phyloP scores from a whole-genome alignment of 495 filamentous ascomycete genomes.

The Penicillium pulvis region DNA sequence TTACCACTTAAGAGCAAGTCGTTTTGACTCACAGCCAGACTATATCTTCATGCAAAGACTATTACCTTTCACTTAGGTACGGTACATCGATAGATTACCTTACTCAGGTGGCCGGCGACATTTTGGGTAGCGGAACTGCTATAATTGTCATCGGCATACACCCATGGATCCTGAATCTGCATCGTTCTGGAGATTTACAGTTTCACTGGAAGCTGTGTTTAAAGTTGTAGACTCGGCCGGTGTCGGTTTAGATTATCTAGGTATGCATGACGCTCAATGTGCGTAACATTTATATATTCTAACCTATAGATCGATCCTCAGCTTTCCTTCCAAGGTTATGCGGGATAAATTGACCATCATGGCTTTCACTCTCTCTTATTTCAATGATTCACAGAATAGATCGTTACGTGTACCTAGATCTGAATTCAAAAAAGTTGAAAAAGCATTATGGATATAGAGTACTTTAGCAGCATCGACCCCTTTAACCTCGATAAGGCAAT shows the following conservation, averaged over 20 bases:
- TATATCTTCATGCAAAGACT: not conserved
- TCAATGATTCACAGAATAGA: not conserved
- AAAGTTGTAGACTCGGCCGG: conserved; percentile 5
- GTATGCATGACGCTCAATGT: conserved; percentile 3
- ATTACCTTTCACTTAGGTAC: not conserved
- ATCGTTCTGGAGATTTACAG: not conserved
- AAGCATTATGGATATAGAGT: not conserved
- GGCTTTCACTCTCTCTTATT: not conserved
- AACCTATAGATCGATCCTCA: not conserved
- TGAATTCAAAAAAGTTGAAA: too few relatives aligned
- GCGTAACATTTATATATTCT: not conserved
- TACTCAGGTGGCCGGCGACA: not conserved
- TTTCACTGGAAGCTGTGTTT: not conserved
- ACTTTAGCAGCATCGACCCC: not conserved
- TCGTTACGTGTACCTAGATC: too few relatives aligned
- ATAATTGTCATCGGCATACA: conserved; percentile 3
- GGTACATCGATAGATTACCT: not conserved
- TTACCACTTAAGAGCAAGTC: not conserved
- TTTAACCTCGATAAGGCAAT: not conserved
- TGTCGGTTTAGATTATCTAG: not conserved
- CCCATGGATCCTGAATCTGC: not conserved
- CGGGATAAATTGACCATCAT: too few relatives aligned
- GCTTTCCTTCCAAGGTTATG: too few relatives aligned
- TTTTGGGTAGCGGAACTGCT: not conserved
- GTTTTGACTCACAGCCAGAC: conserved; percentile 13